phyloP scores from a whole-genome alignment of 2,329 filamentous ascomycete genomes.

The Trichoderma hamatum region DNA sequence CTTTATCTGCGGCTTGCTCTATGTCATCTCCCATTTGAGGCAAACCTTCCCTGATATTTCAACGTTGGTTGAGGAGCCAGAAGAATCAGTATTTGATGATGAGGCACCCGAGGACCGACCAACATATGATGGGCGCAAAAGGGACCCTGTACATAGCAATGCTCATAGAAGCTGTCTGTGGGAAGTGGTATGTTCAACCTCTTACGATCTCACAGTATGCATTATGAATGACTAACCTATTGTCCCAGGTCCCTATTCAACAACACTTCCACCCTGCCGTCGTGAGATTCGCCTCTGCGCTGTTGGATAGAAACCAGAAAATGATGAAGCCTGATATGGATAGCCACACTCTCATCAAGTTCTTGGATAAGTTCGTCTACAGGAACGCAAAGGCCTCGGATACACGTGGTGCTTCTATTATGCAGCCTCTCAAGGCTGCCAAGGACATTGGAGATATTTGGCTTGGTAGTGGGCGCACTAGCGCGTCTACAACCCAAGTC shows the following conservation, averaged over 20 bases:
- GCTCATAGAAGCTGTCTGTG: conserved; percentile 92
- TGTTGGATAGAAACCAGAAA: conserved; percentile 70
- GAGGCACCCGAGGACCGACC: conserved; percentile 55
- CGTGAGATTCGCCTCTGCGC: conserved; percentile 73
- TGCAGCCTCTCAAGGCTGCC: conserved; percentile 77
- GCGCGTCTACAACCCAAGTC: conserved; percentile 51
- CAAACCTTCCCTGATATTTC: conserved; percentile 78
- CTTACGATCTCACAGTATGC: background rate
- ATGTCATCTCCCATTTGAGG: conserved; percentile 81
- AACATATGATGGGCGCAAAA: conserved; percentile 83
- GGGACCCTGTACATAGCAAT: conserved; percentile 88
- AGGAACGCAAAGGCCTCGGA: conserved; percentile 79
- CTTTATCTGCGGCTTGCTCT: conserved; percentile 91
- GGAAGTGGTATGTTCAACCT: conserved; percentile 68
- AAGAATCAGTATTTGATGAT: conserved; percentile 67
- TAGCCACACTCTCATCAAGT: conserved; percentile 89
- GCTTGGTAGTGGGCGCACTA: conserved; percentile 55
- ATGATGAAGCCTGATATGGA: conserved; percentile 88
- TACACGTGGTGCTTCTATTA: conserved; percentile 83
- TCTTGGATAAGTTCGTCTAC: conserved; percentile 98
- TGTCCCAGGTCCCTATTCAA: conserved; percentile 40
- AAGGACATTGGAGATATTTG: conserved; percentile 59
- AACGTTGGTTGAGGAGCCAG: conserved; percentile 77
- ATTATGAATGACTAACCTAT: conserved; percentile 29
- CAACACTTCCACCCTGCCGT: conserved; percentile 94